Conservation (phyloP, 148 eudicot genomes). For the Arbutus unedo region DNA sequence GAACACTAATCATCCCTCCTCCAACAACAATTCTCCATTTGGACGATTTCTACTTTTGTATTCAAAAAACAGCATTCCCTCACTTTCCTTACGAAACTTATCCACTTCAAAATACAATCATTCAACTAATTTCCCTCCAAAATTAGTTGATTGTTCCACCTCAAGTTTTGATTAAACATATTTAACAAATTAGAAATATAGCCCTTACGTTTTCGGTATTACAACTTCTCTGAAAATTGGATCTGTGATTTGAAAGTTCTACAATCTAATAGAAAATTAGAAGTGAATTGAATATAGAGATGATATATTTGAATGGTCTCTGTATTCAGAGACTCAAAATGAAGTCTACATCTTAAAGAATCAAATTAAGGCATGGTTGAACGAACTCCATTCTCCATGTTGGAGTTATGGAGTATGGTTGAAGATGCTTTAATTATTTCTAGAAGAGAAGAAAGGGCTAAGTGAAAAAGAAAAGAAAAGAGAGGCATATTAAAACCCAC, state of each 20-base stretch:
- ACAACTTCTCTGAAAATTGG: neutral
- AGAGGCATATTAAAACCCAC: slow-evolving; percentile 32
- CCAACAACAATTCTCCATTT: neutral
- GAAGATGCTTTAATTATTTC: neutral
- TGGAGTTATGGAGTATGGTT: neutral
- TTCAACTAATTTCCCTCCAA: neutral
- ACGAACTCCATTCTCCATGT: neutral
- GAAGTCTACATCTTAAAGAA: neutral
- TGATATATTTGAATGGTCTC: neutral
- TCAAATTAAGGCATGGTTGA: neutral
- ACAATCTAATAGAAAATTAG: neutral
- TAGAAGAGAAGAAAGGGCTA: neutral
- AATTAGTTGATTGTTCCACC: neutral
- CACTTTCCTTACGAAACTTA: neutral
- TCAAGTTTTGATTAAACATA: neutral
- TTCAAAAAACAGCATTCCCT: neutral
- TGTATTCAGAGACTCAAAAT: neutral
- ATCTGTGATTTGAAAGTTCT: neutral
- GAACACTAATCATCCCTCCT: neutral
- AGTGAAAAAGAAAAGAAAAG: slow-evolving; percentile 1
- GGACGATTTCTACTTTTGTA: neutral
- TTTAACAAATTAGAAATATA: neutral
- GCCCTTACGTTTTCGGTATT: neutral
- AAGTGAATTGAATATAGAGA: neutral
- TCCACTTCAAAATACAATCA: neutral